A percentile compares a stretch with the other conserved stretches of the same genome.
These are phyloP conservation scores for Xylariaceae sp. DNA, from an alignment of 2,329 filamentous ascomycete genomes.

Conservation along the genomic window DNA sequence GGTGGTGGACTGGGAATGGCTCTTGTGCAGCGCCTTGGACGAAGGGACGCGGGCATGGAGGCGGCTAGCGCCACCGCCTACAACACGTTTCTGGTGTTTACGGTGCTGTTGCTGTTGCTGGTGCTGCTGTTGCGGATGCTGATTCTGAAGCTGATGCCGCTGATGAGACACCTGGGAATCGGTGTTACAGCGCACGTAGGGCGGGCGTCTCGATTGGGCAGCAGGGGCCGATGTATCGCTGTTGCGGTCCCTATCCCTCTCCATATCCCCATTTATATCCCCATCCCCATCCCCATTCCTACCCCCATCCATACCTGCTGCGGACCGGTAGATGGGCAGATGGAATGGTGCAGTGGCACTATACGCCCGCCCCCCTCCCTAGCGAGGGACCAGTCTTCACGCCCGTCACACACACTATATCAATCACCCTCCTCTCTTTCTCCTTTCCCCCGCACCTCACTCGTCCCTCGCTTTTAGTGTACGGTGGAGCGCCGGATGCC, in stretches of 20 bases:
- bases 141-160: slow-evolving; percentile 31
- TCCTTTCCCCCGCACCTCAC: not conserved
- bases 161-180: slow-evolving; percentile 37
- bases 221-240: slow-evolving; percentile 44
- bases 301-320: slow-evolving; percentile 15
- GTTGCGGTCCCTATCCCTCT: slow-evolving; percentile 38
- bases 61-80: slow-evolving; percentile 43
- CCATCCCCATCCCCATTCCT: slow-evolving; percentile 16
- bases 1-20: slow-evolving; percentile 32
- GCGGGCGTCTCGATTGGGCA: slow-evolving; percentile 55
- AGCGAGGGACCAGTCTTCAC: not conserved
- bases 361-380: slow-evolving; percentile 6
- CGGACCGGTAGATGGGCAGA: slow-evolving; percentile 2
- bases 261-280: not conserved
- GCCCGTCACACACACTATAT: slow-evolving; percentile 8
- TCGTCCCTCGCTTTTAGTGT: not conserved
- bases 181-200: slow-evolving; percentile 34
- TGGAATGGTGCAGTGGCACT: not conserved
- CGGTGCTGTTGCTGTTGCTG: slow-evolving; percentile 32
- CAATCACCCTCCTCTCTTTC: not conserved
- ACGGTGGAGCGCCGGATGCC: not conserved
- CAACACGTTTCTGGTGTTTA: slow-evolving; percentile 41
- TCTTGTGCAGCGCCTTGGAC: slow-evolving; percentile 48
- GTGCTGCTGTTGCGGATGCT: slow-evolving; percentile 10
- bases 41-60: slow-evolving; percentile 51